Evolutionary conservation across 176 grass and related monocot genomes (phyloP).

Genomic region (Pontederia paniculata): DNA sequence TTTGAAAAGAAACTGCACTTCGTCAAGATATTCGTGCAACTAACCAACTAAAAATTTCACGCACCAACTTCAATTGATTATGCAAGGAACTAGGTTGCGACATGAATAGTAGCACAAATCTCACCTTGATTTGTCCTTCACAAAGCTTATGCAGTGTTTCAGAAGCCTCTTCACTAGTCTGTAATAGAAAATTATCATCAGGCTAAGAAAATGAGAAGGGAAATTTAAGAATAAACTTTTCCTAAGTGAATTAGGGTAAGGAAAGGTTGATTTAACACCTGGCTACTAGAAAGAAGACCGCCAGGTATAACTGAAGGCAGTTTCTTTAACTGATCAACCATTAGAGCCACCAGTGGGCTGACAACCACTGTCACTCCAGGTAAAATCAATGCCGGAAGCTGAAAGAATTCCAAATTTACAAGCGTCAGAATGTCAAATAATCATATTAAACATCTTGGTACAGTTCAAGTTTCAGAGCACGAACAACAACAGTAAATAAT

Average conservation of each 20-base stretch:
- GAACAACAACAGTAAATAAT: too few relatives aligned
- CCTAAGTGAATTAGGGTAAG: neutral
- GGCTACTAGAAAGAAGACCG: slow-evolving; percentile 77
- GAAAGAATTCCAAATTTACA: slow-evolving; percentile 1
- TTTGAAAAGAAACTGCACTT: too few relatives aligned
- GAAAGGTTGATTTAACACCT: slow-evolving; percentile 34
- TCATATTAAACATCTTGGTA: too few relatives aligned
- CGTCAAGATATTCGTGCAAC: too few relatives aligned
- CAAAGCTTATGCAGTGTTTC: slow-evolving; percentile 56
- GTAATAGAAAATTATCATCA: slow-evolving; percentile 16
- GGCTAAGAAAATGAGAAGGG: slow-evolving; percentile 19
- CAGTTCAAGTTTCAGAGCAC: too few relatives aligned
- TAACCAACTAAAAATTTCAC: too few relatives aligned
- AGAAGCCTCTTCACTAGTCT: slow-evolving; percentile 62
- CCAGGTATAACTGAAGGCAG: slow-evolving; percentile 73
- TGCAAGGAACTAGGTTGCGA: too few relatives aligned
- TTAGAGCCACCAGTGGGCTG: slow-evolving; percentile 82
- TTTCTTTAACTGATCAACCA: slow-evolving; percentile 91
- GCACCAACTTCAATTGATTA: too few relatives aligned
- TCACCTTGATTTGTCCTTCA: slow-evolving; percentile 75
- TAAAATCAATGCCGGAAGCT: slow-evolving; percentile 88
- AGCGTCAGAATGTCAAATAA: too few relatives aligned
- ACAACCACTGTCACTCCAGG: slow-evolving; percentile 83
- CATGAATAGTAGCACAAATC: neutral
- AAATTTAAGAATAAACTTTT: neutral